Percentiles rank a stretch among this genome's conserved stretches.
These are phyloP conservation scores for Xylariaceae sp. DNA, from an alignment of 2,329 filamentous ascomycete genomes.

Conservation along the genomic window DNA sequence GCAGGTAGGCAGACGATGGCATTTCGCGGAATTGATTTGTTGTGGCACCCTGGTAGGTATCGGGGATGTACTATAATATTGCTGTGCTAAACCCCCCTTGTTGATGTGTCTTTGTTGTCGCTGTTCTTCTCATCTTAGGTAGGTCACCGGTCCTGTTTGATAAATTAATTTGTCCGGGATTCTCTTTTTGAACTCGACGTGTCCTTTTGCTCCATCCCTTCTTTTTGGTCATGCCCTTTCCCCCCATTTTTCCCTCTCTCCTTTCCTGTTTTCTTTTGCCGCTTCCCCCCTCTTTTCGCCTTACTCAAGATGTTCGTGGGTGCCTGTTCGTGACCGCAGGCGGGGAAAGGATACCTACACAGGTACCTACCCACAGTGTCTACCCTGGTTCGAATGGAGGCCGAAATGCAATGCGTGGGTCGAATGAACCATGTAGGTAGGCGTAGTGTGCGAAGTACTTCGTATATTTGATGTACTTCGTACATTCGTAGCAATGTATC, in stretches of 20 bases:
- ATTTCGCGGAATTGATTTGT: too few relatives aligned
- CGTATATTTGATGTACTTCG: background rate
- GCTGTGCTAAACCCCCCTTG: background rate
- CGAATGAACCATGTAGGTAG: background rate
- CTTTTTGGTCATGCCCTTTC: too few relatives aligned
- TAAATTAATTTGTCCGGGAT: too few relatives aligned
- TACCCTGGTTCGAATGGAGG: background rate
- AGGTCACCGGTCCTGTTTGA: too few relatives aligned
- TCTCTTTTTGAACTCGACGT: too few relatives aligned
- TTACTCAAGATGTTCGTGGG: background rate
- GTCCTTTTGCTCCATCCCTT: too few relatives aligned
- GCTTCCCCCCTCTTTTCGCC: background rate
- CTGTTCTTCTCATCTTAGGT: background rate
- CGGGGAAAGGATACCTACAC: background rate
- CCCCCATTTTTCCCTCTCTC: background rate
- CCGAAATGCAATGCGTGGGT: background rate
- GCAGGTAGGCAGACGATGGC: too few relatives aligned
- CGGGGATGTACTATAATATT: too few relatives aligned
- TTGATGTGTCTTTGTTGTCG: background rate
- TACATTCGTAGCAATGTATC: background rate
- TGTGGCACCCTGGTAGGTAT: too few relatives aligned
- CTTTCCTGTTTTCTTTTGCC: background rate
- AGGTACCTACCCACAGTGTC: background rate
- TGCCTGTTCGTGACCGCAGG: background rate
- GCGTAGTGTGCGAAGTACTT: too few relatives aligned